Evolutionary conservation across 805 yeast species (phyloP), one percentile per base, ranked within the genome.

Genomic region (Sugiyamaella smithiae): DNA sequence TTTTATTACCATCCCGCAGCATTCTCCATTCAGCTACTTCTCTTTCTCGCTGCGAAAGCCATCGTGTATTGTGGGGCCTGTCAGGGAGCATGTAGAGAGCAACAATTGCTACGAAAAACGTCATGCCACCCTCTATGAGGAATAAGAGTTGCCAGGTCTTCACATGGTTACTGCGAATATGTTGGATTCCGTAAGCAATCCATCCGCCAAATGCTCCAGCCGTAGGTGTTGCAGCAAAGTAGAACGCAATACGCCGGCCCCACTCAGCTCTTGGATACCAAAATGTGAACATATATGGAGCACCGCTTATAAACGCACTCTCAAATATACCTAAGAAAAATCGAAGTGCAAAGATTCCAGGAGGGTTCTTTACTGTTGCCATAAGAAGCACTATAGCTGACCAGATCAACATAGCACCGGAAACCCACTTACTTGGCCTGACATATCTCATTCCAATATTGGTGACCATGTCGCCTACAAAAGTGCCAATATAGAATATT

Each of bases 181-280:
- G 77, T 55, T 72, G 73, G 5, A 80, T 69, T n/a, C 79, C 82
- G 55, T 61, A 70, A 1, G 76, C 71, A 63, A 79, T 54, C 62
- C 80, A 62, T 12, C 84, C 85, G 36, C 83, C 81, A 62, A 80
- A 78, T 1, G 81, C 81, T 41, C 79, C 74, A 7, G 82, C 74
- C 33, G 78, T 59, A 49, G 78, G 75, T 7, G 83, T 75, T 22
- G 79, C 74, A 25, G 75, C 68, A 57, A 77, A 77, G 40, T 78
- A 70, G 47, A 71, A 68, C 5, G 79, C 72, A 49, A 74, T 65
- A 41, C 82, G 65, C 22, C 69, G 64, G 3, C 77, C 78, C 52
- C 74, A 68, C 54, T 78, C 81, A 42, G 68, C 65, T 49, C 75
- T 67, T 42, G 75, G 70, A 55, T 76, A 77, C 43, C 75, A 68